Conservation (phyloP, 768 basidiomycete species). For the Termitomyces sp. region DNA sequence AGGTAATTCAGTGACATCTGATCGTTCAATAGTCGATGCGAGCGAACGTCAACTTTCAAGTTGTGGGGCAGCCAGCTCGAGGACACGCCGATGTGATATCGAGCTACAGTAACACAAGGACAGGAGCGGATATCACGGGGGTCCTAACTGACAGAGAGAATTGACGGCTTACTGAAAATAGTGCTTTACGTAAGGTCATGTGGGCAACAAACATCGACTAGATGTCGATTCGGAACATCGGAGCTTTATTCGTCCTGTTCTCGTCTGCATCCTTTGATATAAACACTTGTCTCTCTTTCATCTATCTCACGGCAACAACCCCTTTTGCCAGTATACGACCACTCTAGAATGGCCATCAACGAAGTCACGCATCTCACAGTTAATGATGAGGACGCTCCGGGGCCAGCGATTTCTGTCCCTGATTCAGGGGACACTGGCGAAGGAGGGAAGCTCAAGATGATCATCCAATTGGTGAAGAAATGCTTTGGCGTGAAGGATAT, state of each 20-base stretch:
- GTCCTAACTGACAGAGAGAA: neutral
- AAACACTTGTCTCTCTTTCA: constrained; percentile 6
- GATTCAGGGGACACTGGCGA: constrained; percentile 72
- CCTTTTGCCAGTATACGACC: neutral
- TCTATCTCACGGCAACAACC: neutral
- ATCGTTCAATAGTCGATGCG: neutral
- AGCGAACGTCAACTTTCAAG: neutral
- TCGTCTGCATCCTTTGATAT: constrained; percentile 6
- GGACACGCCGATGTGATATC: neutral
- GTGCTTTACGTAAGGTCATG: neutral
- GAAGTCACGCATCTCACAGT: constrained; percentile 6
- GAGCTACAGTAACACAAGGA: neutral
- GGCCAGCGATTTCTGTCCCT: constrained; percentile 60
- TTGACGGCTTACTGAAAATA: neutral
- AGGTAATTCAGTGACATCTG: neutral
- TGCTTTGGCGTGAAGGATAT: constrained; percentile 94
- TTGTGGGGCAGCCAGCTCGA: neutral
- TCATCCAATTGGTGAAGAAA: constrained; percentile 86
- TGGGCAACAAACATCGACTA: no score
- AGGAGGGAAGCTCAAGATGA: constrained; percentile 92
- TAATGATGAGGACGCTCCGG: constrained; percentile 47
- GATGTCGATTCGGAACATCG: constrained; percentile 5
- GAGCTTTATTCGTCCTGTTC: constrained; percentile 5
- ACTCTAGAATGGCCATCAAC: constrained; percentile 11
- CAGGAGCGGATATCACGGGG: neutral